These are phyloP conservation scores for Phytophthora pseudosyringae DNA, from an alignment of 352 stramenopile genomes.

Conservation along the genomic window DNA sequence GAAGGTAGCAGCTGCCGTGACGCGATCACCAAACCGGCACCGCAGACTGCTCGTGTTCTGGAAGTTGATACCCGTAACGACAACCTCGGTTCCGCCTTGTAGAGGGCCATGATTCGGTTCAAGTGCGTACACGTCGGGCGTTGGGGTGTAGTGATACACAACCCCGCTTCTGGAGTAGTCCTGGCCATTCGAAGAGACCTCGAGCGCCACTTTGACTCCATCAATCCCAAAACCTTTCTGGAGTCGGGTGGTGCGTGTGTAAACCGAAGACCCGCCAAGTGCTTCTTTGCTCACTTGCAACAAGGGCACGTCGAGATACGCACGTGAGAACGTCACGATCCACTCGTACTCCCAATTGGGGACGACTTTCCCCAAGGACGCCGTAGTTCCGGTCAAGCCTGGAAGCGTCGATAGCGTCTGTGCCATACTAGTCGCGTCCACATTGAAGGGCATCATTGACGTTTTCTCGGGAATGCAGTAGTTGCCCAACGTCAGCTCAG, in stretches of 20 bases:
- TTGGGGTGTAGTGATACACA: constrained; percentile 72
- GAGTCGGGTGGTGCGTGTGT: constrained; percentile 21
- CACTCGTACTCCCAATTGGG: constrained; percentile 48
- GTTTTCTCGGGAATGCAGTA: constrained; percentile 60
- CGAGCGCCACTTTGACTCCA: constrained; percentile 77
- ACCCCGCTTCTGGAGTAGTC: constrained; percentile 70
- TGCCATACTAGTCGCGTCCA: constrained; percentile 57
- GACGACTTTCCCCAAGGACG: constrained; percentile 38
- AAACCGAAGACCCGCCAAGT: constrained; percentile 26
- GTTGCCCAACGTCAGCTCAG: constrained; percentile 51
- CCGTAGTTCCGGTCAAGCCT: constrained; percentile 58
- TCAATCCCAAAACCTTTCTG: constrained; percentile 49
- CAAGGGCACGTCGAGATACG: constrained; percentile 43
- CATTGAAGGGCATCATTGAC: constrained; percentile 45
- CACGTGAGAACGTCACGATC: constrained; percentile 48
- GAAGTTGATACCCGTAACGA: constrained; percentile 80
- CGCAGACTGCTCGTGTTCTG: constrained; percentile 65
- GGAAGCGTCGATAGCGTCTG: constrained; percentile 61
- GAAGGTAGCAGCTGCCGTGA: constrained; percentile 57
- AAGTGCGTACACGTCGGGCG: constrained; percentile 63
- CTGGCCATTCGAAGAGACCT: constrained; percentile 88
- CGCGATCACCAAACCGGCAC: constrained; percentile 68
- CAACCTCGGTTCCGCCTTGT: constrained; percentile 84
- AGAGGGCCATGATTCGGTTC: constrained; percentile 78
- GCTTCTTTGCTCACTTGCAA: constrained; percentile 37